phyloP scores from a whole-genome alignment of 805 yeast genomes.

The Lipomyces sp. region DNA sequence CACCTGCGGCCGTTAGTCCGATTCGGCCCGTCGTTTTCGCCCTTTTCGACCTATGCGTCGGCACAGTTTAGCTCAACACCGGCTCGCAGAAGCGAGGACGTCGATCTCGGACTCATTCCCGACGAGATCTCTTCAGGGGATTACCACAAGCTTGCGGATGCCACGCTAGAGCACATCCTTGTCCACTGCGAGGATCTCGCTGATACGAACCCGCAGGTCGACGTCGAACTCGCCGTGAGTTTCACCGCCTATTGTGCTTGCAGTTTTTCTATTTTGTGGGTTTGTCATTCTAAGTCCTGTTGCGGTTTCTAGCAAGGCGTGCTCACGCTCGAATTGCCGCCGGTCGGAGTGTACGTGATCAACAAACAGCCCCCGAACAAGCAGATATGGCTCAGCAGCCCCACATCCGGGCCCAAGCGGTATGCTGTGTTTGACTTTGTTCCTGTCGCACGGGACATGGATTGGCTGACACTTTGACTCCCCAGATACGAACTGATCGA shows the following conservation, averaged over 20 bases:
- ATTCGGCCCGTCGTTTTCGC: too few relatives aligned
- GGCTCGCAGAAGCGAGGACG: too few relatives aligned
- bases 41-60: too few relatives aligned
- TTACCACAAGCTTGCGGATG: conserved; percentile 64
- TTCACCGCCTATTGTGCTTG: neutral
- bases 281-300: neutral
- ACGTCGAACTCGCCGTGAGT: conserved; percentile 63
- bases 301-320: conserved; percentile 67
- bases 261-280: neutral
- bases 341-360: conserved; percentile 80
- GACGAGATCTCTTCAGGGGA: conserved; percentile 36
- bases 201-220: conserved; percentile 62
- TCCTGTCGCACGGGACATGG: too few relatives aligned
- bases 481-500: conserved; percentile 63
- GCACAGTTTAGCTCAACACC: too few relatives aligned
- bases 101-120: conserved; percentile 8
- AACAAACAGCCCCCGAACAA: conserved; percentile 97
- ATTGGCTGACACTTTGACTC: too few relatives aligned
- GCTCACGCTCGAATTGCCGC: conserved; percentile 65
- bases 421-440: neutral
- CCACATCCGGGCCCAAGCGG: conserved; percentile 85
- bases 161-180: conserved; percentile 63
- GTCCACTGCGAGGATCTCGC: conserved; percentile 66
- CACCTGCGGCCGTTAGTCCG: too few relatives aligned
- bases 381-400: conserved; percentile 94